Conservation (phyloP, 768 basidiomycete genomes). For the Mycena capillaripes region DNA sequence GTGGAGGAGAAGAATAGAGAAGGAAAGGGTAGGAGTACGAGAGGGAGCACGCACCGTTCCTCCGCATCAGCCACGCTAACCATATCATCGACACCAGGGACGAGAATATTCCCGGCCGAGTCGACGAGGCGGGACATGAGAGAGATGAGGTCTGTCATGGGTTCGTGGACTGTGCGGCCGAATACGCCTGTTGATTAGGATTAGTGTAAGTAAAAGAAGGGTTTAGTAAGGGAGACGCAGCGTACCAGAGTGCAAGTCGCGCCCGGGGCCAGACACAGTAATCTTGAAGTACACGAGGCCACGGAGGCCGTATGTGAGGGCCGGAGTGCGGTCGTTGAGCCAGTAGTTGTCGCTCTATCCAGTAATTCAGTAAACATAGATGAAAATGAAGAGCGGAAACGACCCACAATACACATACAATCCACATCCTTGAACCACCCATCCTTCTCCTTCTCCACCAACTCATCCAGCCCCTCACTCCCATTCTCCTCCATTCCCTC, state of each 20-base stretch:
- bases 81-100: constrained; percentile 81
- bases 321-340: constrained; percentile 86
- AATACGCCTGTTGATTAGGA: constrained; percentile 82
- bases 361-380: constrained; percentile 5
- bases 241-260: constrained; percentile 92
- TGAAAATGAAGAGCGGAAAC: constrained; percentile 39
- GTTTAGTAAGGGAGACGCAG: constrained; percentile 51
- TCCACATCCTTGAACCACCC: constrained; percentile 92
- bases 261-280: constrained; percentile 84
- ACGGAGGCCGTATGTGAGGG: constrained; percentile 89
- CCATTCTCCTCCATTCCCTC: constrained; percentile 99
- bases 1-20: background rate
- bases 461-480: constrained; percentile 90
- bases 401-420: constrained; percentile 88
- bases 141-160: constrained; percentile 84
- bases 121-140: constrained; percentile 80
- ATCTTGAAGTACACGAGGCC: constrained; percentile 91
- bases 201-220: too few species aligned
- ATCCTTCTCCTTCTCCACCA: constrained; percentile 76
- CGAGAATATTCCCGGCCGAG: constrained; percentile 71
- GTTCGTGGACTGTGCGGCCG: constrained; percentile 74
- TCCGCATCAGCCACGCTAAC: constrained; percentile 49
- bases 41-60: constrained; percentile 3
- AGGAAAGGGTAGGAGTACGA: background rate
- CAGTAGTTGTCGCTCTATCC: constrained; percentile 93